Evolutionary conservation across 129 eudicot species (phyloP).

Genomic region (Escallonia rubra): DNA sequence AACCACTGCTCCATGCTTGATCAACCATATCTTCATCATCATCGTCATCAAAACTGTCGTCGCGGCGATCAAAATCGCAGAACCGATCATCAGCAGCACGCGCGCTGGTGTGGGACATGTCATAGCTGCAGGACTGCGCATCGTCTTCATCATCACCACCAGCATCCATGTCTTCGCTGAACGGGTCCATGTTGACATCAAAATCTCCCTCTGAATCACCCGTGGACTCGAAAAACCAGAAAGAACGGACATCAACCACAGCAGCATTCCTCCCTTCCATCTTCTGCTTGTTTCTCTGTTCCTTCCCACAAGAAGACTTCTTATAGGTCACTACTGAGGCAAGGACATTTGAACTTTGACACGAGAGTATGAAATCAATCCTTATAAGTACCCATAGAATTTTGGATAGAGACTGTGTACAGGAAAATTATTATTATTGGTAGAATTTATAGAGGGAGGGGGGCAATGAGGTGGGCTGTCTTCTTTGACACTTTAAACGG

Average conservation of each 20-base stretch:
- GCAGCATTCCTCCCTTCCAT: neutral
- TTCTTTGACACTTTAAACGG: neutral
- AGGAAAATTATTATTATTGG: neutral
- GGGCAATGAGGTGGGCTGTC: neutral
- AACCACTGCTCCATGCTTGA: neutral
- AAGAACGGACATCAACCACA: neutral
- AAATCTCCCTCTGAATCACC: neutral
- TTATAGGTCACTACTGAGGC: too few species aligned
- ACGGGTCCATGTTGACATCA: neutral
- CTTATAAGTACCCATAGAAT: too few species aligned
- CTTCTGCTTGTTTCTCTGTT: neutral
- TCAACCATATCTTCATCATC: conserved; percentile 1
- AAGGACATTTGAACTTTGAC: too few species aligned
- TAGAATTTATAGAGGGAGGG: neutral
- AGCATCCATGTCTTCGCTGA: neutral
- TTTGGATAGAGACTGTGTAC: too few species aligned
- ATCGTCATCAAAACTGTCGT: neutral
- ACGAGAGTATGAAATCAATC: too few species aligned
- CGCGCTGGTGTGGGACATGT: neutral
- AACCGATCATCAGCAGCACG: neutral
- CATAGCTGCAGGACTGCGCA: neutral
- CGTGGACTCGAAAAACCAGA: neutral
- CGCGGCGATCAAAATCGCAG: neutral
- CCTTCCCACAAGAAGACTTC: neutral
- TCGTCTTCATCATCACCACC: neutral